Evolutionary conservation across 345 rosid species (phyloP), one percentile per base, ranked within the genome.

Genomic region (Populus davidiana): DNA sequence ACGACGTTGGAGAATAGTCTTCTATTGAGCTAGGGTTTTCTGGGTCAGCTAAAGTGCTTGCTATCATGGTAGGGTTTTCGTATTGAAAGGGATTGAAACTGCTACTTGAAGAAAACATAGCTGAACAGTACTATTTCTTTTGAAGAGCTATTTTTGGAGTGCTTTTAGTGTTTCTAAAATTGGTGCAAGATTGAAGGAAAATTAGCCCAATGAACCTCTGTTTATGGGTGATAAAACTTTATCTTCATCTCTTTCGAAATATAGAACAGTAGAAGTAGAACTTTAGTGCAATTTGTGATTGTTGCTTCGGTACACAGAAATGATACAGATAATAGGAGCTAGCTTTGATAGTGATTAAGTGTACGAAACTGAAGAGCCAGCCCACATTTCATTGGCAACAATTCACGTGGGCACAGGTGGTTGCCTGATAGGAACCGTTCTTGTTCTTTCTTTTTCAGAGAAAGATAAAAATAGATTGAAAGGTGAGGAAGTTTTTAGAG

Each of bases 371-470:
- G 39, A 54, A 69, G 71, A 62, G 63, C 52, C 35, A 67, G 43
- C 41, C 72, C 33, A 31, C 47, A 66, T 69, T 49, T 18, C 59
- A 25, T 18, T 76, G 76, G 81, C 49, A 73, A 77, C 82, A 79
- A 29, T 78, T 87, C 87, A 87, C 89, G 85, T 85, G 89, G 89
- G 81, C 69, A 81, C 82, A 79, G 81, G 76, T 82, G 74, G 82
- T 70, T 83, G 80, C 77, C 70, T 81, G 85, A 80, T 71, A 81
- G 86, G 81, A 80, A 84, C 83, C 76, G 70, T 39, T 56, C 80
- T 64, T 70, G 8, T 49, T 71, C 23, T 72, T 47, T 62, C 25
- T 39, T 66, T 77, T 6, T 49, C 8, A 14, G 44, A 13, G 54
- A 72, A 61, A 56, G 75, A 56, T 52, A 44, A 66, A 81, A 69